Conservation (phyloP, 2,329 filamentous ascomycete species). For the Clonostachys sp. region DNA sequence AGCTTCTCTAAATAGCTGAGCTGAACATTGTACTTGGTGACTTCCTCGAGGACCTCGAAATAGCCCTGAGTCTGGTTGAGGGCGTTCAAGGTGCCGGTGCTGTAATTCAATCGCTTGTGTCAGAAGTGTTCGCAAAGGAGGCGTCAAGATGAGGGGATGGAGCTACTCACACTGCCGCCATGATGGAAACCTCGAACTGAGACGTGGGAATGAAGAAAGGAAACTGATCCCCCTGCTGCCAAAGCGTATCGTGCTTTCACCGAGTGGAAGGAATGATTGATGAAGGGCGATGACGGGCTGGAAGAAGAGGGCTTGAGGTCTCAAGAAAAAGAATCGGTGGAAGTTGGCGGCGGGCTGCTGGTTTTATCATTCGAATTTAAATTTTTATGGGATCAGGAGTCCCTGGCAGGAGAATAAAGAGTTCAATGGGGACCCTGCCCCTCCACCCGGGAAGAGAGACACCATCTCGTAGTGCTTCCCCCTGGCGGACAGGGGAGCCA, state of each 20-base stretch:
- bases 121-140: neutral
- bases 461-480: too few species aligned
- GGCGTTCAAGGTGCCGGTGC: constrained; percentile 45
- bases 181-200: constrained; percentile 5
- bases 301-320: too few species aligned
- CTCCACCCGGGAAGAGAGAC: neutral
- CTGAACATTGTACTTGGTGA: constrained; percentile 72
- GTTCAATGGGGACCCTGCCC: neutral
- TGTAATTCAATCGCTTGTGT: constrained; percentile 16
- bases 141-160: neutral
- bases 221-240: too few species aligned
- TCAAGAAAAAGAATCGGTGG: too few species aligned
- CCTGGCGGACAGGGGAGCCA: neutral
- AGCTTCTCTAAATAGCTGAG: constrained; percentile 83
- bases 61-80: constrained; percentile 47
- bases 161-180: constrained; percentile 25
- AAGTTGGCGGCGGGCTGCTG: too few species aligned
- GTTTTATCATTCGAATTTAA: too few species aligned
- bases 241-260: too few species aligned
- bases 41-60: constrained; percentile 56
- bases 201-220: too few species aligned
- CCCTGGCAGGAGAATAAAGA: neutral
- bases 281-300: too few species aligned
- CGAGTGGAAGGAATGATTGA: too few species aligned
- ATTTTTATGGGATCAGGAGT: too few species aligned